These are phyloP conservation scores for Botrytis cinerea DNA, from an alignment of 2,329 filamentous ascomycete species.

Conservation along the genomic window DNA sequence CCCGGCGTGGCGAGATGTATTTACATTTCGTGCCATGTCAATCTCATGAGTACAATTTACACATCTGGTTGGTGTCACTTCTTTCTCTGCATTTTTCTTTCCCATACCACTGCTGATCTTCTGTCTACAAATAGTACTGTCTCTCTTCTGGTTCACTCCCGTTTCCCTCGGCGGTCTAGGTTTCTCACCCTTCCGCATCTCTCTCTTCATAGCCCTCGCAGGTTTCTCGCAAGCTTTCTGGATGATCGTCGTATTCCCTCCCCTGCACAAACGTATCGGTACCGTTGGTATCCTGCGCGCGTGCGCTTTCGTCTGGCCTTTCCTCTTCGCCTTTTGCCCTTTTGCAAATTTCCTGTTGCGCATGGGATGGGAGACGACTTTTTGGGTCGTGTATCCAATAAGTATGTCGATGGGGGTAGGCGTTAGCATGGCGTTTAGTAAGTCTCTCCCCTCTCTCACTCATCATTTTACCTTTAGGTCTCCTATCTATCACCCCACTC, in stretches of 20 bases:
- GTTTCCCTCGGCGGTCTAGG: conserved; percentile 64
- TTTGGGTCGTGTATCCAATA: conserved; percentile 38
- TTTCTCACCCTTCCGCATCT: conserved; percentile 64
- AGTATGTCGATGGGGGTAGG: conserved; percentile 60
- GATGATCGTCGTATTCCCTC: conserved; percentile 70
- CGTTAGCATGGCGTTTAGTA: conserved; percentile 53
- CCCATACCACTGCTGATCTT: background rate
- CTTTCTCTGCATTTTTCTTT: background rate
- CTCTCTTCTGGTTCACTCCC: conserved; percentile 68
- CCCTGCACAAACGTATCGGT: conserved; percentile 64
- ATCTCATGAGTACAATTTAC: conserved; percentile 70
- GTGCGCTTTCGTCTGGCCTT: conserved; percentile 61
- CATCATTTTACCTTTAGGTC: background rate
- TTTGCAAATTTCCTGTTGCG: conserved; percentile 59
- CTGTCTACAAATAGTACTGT: conserved; percentile 48
- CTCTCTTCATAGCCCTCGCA: conserved; percentile 62
- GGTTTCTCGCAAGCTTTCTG: conserved; percentile 70
- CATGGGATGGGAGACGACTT: conserved; percentile 43
- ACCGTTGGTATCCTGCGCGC: conserved; percentile 64
- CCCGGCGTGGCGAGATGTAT: conserved; percentile 69
- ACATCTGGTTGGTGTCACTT: conserved; percentile 53
- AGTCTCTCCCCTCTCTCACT: conserved; percentile 49
- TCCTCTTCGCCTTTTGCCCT: conserved; percentile 61
- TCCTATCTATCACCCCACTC: background rate
- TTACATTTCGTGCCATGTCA: conserved; percentile 64